Base-by-base conservation (phyloP, 768 basidiomycete genomes). In the Tephrocybe sp. region DNA sequence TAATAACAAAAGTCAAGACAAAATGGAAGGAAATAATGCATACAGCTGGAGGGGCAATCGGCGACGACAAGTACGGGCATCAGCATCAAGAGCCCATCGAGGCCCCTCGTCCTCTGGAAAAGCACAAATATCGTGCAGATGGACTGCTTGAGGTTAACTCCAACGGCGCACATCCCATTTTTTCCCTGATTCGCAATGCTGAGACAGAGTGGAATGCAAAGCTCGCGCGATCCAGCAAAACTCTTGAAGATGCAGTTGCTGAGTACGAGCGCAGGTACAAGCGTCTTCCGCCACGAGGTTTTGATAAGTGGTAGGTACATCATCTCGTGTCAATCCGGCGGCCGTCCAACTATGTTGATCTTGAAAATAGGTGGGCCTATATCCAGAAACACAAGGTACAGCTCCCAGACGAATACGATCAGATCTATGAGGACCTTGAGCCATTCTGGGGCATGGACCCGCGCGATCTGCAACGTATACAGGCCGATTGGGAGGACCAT, bases 321-420 rank as follows among this genome's bases (percentile, higher is more conserved):
- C 26, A 26, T 26, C 26, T 26, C 7, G 26, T 26, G 26, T 5
- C 14, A 1, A 3, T 26, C 19, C 1, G 11, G 10, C 22, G 26
- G 33, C 19, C 12, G 13, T 2, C n/a, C 42, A 4, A 7, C 26
- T 26, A 26, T 12, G 32, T 20, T 34, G 1, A 34, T 9, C 11
- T n/a, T 23, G 26, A 35, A 11, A 30, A 26, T 22, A 73, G 73
- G 74, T 77, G 74, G 76, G 53, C 50, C 3, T 76, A 74, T 63
- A 85, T 84, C 20, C 69, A 77, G 60, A 72, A 78, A 40, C 77
- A 92, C 65, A 68, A 79, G 7, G 83, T 91, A 26, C 79, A 81
- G 58, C 80, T 94, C 38, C 77, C 87, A 14, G 93, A 96, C 66
- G 92, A 95, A 61, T 95, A 91, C 62, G 89, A 89, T 60, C 75